Percentiles rank a stretch among this genome's conserved stretches.
phyloP scores from a whole-genome alignment of 345 rosid species.

The Eucalyptus urophylla region DNA sequence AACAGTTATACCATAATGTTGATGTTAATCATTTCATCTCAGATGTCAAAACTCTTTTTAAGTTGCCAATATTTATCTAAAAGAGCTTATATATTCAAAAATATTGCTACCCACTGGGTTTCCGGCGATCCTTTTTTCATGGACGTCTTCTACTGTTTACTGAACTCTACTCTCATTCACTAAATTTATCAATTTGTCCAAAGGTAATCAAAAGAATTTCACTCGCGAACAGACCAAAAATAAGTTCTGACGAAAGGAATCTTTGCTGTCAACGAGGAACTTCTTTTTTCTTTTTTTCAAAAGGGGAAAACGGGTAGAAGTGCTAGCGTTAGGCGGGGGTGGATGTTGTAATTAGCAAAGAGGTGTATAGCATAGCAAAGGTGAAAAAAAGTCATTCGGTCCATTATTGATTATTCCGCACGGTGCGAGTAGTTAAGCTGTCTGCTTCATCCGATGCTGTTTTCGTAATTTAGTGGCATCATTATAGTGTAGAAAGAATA shows the following conservation, averaged over 20 bases:
- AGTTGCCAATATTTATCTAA: not conserved
- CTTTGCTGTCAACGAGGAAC: too few relatives aligned
- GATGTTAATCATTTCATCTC: not conserved
- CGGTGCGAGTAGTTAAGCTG: not conserved
- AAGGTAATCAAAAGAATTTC: too few relatives aligned
- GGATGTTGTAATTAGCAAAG: not conserved
- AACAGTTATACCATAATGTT: too few relatives aligned
- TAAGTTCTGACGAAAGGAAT: too few relatives aligned
- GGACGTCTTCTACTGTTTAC: not conserved
- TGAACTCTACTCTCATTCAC: not conserved
- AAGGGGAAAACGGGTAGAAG: not conserved
- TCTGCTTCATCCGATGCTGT: not conserved
- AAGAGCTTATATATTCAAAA: not conserved
- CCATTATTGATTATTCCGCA: not conserved
- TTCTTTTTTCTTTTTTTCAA: too few relatives aligned
- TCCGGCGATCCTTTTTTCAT: not conserved
- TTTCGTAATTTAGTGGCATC: not conserved
- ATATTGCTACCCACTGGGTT: not conserved
- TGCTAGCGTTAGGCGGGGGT: not conserved
- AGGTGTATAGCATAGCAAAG: not conserved
- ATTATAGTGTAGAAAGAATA: rapidly evolving
- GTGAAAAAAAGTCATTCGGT: not conserved
- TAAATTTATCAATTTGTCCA: not conserved
- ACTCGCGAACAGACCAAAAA: too few relatives aligned
- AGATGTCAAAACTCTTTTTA: not conserved